A percentile compares a stretch with the other conserved stretches of the same genome.
Evolutionary conservation across 352 stramenopile genomes (phyloP).

Genomic region (Phytopythium montanum): DNA sequence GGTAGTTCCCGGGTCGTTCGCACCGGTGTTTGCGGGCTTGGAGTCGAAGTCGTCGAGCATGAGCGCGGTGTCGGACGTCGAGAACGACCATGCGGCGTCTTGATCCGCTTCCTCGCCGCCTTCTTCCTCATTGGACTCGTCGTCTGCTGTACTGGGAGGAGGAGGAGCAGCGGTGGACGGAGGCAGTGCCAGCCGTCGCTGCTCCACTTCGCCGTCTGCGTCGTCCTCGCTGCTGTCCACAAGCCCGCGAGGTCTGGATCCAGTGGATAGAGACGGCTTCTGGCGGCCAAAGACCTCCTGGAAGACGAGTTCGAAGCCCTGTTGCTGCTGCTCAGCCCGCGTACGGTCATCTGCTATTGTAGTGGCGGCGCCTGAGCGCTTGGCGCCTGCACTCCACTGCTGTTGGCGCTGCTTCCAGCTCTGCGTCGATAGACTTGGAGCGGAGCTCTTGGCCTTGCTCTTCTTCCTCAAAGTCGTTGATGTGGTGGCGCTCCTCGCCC

Average conservation of each 20-base stretch:
- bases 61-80: constrained; percentile 17
- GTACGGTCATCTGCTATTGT: constrained; percentile 21
- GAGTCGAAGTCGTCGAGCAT: constrained; percentile 41
- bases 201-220: constrained; percentile 1
- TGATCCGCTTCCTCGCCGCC: constrained; percentile 11
- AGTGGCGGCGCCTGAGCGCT: constrained; percentile 12
- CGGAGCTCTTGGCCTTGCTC: constrained; percentile 13
- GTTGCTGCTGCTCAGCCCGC: constrained; percentile 27
- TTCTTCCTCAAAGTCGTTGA: background rate
- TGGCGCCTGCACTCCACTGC: constrained; percentile 22
- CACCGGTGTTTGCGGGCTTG: constrained; percentile 1
- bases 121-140: constrained; percentile 9
- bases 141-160: background rate
- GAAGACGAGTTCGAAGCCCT: constrained; percentile 49
- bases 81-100: constrained; percentile 29
- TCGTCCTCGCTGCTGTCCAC: background rate
- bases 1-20: background rate
- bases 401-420: constrained; percentile 19
- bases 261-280: constrained; percentile 1
- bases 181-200: background rate
- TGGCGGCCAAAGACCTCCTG: constrained; percentile 39
- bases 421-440: constrained; percentile 7
- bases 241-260: background rate
- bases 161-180: no score
- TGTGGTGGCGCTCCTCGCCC: background rate